Evolutionary conservation across 257 asterid species (phyloP), one percentile per base, ranked within the genome.

Genomic region (Perilla frutescens): DNA sequence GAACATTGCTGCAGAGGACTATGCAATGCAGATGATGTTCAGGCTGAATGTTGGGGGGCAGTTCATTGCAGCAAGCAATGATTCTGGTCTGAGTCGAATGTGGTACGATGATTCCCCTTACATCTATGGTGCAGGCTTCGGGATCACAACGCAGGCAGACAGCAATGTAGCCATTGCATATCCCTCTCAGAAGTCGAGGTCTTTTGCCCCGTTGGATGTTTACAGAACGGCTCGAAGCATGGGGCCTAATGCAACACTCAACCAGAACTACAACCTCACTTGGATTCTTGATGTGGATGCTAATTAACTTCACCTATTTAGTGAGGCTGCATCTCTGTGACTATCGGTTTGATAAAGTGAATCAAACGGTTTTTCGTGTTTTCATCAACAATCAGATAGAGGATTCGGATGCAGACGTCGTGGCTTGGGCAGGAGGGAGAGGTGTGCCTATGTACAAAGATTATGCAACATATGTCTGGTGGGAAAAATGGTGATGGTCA

Each of bases 311-410:
- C 76, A 89, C 86, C 8, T 93, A 91, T 62, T 83, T 93, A 4
- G 81, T 91, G 77, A 86, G 97, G 84, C 76, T 93, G 11, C 97
- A 93, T 80, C 89, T 93, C 79, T 91, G 93, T 59, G 97, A 93
- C 47, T 84, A 50, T 62, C 59, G 70, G 20, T 74, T 88, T 36
- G 76, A 77, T 0, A 82, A 76, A 77, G 80, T 80, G 66, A 90
- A 90, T 48, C 90, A 88, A 82, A 84, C 84, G 86, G 93, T 84
- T 70, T 91, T 93, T 41, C 70, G 50, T 7, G 66, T 91, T 13
- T 83, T 78, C 48, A 79, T 92, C 3, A 85, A 89, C 51, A 83
- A 85, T 53, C 82, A 66, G 66, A 84, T 88, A 14, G 96, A 93
- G 1, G 76, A 74, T 72, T 26, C 44, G 2, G 90, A 75, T 6